phyloP scores from a whole-genome alignment of 257 asterid genomes.

The Knoxia roxburghii region DNA sequence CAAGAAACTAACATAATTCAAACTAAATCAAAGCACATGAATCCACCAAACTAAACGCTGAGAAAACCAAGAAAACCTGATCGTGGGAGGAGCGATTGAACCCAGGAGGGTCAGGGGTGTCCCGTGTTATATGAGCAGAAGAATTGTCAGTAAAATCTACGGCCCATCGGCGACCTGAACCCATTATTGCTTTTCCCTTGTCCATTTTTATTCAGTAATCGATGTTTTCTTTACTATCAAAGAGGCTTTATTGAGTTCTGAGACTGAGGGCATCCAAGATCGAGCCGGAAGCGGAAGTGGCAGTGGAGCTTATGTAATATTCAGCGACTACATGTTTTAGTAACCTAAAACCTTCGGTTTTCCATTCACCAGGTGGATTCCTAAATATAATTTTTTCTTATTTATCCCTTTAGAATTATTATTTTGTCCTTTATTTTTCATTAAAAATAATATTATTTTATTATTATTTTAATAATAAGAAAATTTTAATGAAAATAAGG shows the following conservation, averaged over 20 bases:
- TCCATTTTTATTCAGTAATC: conserved; percentile 36
- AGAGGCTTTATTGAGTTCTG: not conserved
- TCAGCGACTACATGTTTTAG: too few relatives aligned
- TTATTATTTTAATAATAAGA: too few relatives aligned
- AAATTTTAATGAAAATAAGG: too few relatives aligned
- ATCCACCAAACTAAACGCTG: not conserved
- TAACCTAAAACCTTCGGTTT: too few relatives aligned
- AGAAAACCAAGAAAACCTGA: conserved; percentile 48
- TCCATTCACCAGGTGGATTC: too few relatives aligned
- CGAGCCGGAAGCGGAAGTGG: not conserved
- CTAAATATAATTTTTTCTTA: too few relatives aligned
- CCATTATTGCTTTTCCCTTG: conserved; percentile 74
- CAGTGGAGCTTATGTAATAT: not conserved
- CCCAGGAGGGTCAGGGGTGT: conserved; percentile 82
- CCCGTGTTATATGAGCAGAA: conserved; percentile 65
- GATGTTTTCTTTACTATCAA: not conserved
- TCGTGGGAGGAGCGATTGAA: conserved; percentile 77
- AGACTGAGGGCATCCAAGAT: not conserved
- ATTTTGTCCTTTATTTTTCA: too few relatives aligned
- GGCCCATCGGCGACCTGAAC: conserved; percentile 88
- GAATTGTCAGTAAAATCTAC: conserved; percentile 78
- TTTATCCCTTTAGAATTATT: too few relatives aligned
- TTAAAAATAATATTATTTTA: too few relatives aligned
- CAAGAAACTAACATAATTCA: conserved; percentile 5
- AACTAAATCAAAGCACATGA: too few relatives aligned